Evolutionary conservation across 176 grass and related monocot genomes (phyloP), one percentile per base, ranked within the genome.

Genomic region (Oryza glumipatula): DNA sequence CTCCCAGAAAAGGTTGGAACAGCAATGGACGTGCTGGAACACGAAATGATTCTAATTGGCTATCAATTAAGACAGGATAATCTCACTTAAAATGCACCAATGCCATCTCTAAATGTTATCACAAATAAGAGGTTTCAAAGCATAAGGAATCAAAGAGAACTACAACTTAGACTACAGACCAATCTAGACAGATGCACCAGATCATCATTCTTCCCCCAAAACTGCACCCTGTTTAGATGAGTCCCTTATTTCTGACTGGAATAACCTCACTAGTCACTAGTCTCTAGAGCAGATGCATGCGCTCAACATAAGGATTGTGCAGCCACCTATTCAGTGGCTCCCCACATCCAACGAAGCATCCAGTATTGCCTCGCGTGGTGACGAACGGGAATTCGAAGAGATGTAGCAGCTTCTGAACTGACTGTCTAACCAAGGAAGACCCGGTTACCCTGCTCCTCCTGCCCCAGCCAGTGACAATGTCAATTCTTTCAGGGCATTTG

Each of bases 391-490:
- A 98, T 54, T 82, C 33, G 30, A 94, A 95, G 52, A 93, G 89
- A 65, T 90, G 74, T 11, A 98, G 88, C 13, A 98, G 88, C 72
- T 98, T 92, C 84, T 95, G 89, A 73, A 98, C 74, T 2, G 93
- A 92, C 51, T 94, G 85, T 10, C 91, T 88, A 36, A 98, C 93
- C 71, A 95, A 78, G 3, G 93, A 95, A 0, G 91, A 89, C n/a
- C 96, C 96, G 1, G 93, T 95, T 49, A 95, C 80, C 77, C 93
- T 93, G 83, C 96, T 98, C 75, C 96, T 85, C 85, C 96, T 86
- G 43, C 96, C 93, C 96, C 96, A 98, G 24, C 96, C 96, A 0
- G 96, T 98, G 24, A 98, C 89, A 24, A 98, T 98, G 79, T 98
- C 96, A 4, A 98, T 92, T 56, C 96, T 90, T 41, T 88, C 77